Base-by-base conservation (phyloP, 805 yeast species). In the Kuraishia hungarica region DNA sequence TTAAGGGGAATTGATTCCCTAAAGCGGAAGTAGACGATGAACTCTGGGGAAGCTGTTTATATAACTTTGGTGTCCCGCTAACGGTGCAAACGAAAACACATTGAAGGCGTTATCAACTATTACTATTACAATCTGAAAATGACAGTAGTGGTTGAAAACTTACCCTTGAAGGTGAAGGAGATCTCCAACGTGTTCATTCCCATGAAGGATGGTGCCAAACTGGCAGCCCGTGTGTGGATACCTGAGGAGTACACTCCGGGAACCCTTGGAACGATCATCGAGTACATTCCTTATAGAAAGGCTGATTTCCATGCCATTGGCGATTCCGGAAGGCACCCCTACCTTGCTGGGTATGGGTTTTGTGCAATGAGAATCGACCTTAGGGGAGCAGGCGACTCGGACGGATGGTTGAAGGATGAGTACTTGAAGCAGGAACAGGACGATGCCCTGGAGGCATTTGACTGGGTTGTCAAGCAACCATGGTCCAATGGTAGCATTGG, bases 401-500 rank as follows among this genome's bases (percentile, higher is more conserved):
- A 70, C 57, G 78, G 71, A 19, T 63, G 69, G 5, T 51, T 76
- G 17, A 51, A 59, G 13, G 80, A 75, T 59, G 80, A 76, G 60
- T 76, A 75, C 55, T 59, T 76, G 39, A 57, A 64, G 53, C 72
- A 70, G 56, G 80, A 75, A 57, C 80, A 76, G 60, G 74, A 74
- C 49, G 80, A 75, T 61, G 71, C 74, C 2, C 57, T 74, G 15
- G 76, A 72, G 48, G 67, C 69, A 1, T 74, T 75, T 52, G 77
- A 75, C 57, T 75, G 77, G 78, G 70, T 75, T 20, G 54, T 66
- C 2, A 53, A 56, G 24, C 79, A 75, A 57, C 39, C 53, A 0
- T 75, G 79, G 79, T 73, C 79, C 48, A 75, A 75, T 58, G 79
- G 78, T 13, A 68, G 66, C 53, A 69, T 75, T 55, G 80, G 72